phyloP scores from a whole-genome alignment of 1,139 yeast genomes.

The Sugiyamaella sp. region DNA sequence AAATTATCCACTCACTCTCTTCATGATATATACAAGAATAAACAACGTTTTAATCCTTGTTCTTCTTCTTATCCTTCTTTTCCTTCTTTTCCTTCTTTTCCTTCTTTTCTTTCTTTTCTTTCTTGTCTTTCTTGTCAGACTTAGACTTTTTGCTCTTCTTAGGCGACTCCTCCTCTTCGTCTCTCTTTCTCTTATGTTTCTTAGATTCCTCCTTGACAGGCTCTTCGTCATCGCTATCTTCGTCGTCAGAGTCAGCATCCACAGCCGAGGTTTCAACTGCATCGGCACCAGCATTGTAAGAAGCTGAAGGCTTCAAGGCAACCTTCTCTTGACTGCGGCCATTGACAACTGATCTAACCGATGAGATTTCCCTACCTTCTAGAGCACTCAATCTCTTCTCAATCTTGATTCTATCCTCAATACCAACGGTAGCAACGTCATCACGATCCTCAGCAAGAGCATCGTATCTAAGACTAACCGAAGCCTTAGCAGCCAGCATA shows the following conservation, averaged over 20 bases:
- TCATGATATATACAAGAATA: conserved; percentile 20
- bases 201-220: conserved; percentile 32
- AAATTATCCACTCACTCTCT: conserved; percentile 20
- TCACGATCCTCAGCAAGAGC: conserved; percentile 92
- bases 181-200: conserved; percentile 31
- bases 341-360: conserved; percentile 42
- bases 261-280: conserved; percentile 27
- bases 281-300: conserved; percentile 78
- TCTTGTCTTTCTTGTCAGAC: conserved; percentile 33
- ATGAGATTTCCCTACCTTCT: conserved; percentile 73
- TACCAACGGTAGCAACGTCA: conserved; percentile 91
- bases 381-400: conserved; percentile 92
- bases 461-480: conserved; percentile 94
- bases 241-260: conserved; percentile 35
- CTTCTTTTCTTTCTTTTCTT: conserved; percentile 33
- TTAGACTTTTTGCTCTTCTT: conserved; percentile 35
- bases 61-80: conserved; percentile 33
- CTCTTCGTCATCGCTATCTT: conserved; percentile 31
- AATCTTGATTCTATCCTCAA: conserved; percentile 88
- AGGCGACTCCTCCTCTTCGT: conserved; percentile 32
- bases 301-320: conserved; percentile 78
- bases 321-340: conserved; percentile 60
- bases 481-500: conserved; percentile 98
- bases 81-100: conserved; percentile 32
- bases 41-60: conserved; percentile 28